phyloP scores from a whole-genome alignment of 352 stramenopile species.

The Phytophthora citricola region DNA sequence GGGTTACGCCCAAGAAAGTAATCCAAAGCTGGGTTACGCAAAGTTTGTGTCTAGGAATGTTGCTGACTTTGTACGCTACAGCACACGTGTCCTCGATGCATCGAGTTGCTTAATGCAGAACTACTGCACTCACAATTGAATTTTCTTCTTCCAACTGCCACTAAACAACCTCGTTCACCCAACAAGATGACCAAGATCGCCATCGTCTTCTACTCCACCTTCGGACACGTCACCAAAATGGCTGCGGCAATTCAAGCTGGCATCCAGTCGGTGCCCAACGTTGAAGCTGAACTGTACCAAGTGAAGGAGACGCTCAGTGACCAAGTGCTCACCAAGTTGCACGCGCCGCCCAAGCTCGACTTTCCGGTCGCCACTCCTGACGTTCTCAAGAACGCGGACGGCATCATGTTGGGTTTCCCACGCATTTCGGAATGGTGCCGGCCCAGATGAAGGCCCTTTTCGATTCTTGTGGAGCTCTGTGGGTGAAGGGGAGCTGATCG shows the following conservation, averaged over 20 bases:
- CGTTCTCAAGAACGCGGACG: slow-evolving; percentile 74
- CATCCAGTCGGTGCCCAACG: slow-evolving; percentile 55
- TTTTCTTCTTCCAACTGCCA: too few relatives aligned
- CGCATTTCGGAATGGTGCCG: slow-evolving; percentile 78
- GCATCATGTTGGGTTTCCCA: slow-evolving; percentile 85
- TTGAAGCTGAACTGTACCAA: slow-evolving; percentile 64
- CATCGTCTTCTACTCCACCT: slow-evolving; percentile 86
- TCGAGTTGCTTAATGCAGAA: too few relatives aligned
- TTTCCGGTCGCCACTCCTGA: slow-evolving; percentile 63
- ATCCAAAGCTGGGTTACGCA: too few relatives aligned
- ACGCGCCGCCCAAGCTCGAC: slow-evolving; percentile 67
- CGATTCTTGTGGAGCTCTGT: slow-evolving; percentile 79
- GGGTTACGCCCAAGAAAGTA: too few relatives aligned
- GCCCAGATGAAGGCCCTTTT: slow-evolving; percentile 88
- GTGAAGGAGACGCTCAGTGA: slow-evolving; percentile 78
- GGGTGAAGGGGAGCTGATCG: slow-evolving; percentile 68
- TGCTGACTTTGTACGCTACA: too few relatives aligned
- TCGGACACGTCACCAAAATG: slow-evolving; percentile 82
- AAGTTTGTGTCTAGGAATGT: too few relatives aligned
- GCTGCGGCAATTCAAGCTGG: slow-evolving; percentile 67
- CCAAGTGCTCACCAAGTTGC: slow-evolving; percentile 75
- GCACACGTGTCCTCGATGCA: too few relatives aligned
- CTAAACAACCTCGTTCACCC: too few relatives aligned
- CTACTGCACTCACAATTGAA: too few relatives aligned
- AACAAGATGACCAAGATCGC: slow-evolving; percentile 63